Conservation (phyloP, 2,329 filamentous ascomycete genomes). For the Colletotrichum theobromicola region DNA sequence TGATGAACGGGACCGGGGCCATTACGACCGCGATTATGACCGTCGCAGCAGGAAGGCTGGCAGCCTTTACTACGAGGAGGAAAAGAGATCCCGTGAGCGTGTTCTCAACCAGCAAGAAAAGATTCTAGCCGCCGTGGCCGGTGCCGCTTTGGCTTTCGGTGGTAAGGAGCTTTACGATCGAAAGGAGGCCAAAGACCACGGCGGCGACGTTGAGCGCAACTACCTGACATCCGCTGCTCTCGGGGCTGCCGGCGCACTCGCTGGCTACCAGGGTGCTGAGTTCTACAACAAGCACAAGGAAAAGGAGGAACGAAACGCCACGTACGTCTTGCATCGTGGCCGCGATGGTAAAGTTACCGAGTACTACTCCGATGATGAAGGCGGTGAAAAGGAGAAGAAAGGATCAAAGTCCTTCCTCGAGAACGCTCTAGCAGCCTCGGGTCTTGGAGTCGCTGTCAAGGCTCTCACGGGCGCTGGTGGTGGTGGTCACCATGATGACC, state of each 20-base stretch:
- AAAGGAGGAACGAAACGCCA: slow-evolving; percentile 61
- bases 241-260: slow-evolving; percentile 68
- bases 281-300: slow-evolving; percentile 64
- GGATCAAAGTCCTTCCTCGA: slow-evolving; percentile 70
- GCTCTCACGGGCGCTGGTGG: slow-evolving; percentile 57
- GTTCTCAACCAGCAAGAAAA: slow-evolving; percentile 68
- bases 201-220: slow-evolving; percentile 60
- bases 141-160: slow-evolving; percentile 67
- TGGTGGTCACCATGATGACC: slow-evolving; percentile 47
- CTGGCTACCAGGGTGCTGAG: slow-evolving; percentile 68
- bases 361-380: slow-evolving; percentile 64
- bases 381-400: slow-evolving; percentile 57
- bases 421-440: slow-evolving; percentile 65
- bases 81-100: slow-evolving; percentile 51
- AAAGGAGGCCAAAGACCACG: slow-evolving; percentile 59
- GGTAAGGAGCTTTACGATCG: slow-evolving; percentile 72
- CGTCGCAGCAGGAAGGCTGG: slow-evolving; percentile 56
- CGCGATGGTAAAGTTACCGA: slow-evolving; percentile 57
- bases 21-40: slow-evolving; percentile 52
- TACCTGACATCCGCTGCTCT: slow-evolving; percentile 64
- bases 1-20: slow-evolving; percentile 51
- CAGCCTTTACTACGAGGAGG: slow-evolving; percentile 61
- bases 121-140: slow-evolving; percentile 69
- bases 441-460: slow-evolving; percentile 66
- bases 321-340: slow-evolving; percentile 57